Conservation (phyloP, 768 basidiomycete species). For the Nidula microcarpa region DNA sequence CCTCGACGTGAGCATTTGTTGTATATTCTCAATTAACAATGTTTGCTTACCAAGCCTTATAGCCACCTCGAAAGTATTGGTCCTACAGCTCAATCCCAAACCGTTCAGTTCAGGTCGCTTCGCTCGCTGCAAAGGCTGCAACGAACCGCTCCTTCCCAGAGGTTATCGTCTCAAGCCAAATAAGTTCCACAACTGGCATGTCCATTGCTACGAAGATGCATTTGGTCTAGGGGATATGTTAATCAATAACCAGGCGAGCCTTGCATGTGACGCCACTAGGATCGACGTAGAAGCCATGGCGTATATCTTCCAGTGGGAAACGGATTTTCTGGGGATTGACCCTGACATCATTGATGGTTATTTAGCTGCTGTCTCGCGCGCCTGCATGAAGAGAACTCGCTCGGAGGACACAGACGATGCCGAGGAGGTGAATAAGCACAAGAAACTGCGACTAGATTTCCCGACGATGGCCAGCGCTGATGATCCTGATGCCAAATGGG, state of each 20-base stretch:
- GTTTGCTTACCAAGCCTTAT: too few species aligned
- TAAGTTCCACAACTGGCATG: neutral
- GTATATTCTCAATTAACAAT: too few species aligned
- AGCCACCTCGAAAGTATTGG: too few species aligned
- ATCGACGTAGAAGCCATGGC: neutral
- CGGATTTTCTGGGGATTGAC: neutral
- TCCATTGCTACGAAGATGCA: neutral
- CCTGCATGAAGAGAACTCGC: neutral
- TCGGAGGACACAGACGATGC: neutral
- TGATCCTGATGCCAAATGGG: neutral
- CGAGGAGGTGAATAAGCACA: neutral
- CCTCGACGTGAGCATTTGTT: too few species aligned
- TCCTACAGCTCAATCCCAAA: neutral
- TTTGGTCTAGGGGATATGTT: neutral
- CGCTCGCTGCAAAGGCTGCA: neutral
- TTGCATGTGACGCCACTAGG: neutral
- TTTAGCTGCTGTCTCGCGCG: neutral
- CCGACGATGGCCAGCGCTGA: neutral
- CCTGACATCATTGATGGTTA: neutral
- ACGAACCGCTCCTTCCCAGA: neutral
- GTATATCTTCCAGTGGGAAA: neutral
- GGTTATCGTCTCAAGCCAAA: neutral
- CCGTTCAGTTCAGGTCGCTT: neutral
- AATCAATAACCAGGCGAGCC: neutral
- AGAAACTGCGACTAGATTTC: neutral